Base-by-base conservation (phyloP, 306 rosid genomes). In the Castanea sativa region DNA sequence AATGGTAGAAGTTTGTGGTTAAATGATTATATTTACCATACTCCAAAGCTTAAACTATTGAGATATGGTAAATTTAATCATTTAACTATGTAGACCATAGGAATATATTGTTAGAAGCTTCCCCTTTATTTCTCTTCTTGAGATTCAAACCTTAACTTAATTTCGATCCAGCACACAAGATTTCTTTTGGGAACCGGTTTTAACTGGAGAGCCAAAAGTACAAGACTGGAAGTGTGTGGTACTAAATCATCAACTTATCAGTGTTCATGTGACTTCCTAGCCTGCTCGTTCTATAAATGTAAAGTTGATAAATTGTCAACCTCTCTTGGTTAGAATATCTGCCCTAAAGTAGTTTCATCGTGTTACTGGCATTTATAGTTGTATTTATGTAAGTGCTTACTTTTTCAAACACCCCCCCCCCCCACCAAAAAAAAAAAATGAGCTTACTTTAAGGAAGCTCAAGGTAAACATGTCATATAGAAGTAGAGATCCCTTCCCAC, bases 401-500 rank as follows among this genome's bases (percentile, higher is more conserved):
- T 13, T 49, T 33, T 49, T 12, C 53, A 49, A 49, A 3, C 45
- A 7, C 27, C 27, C 27, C 27, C 27, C 27, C 27, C 27, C 27
- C 27, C 11, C 45, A 0, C 43, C 11, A 8, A 9, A 3, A 3
- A 49, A 12, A 13, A 49, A 49, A 2, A 19, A 3, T 1, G 25
- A 35, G 49, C 16, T 33, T 33, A 35, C 27, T 32, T 67, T 33
- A 33, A 67, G 16, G 72, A 35, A 67, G 72, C 29, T 35, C 52
- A 8, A 30, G 55, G 7, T 64, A 71, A 27, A 20, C 56, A 64
- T 70, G 8, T 27, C 23, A 82, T 53, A 43, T 38, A 43, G 13
- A 56, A 77, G 56, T 35, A 49, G 65, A 56, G 23, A 49, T 78
- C 13, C 53, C 32, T 64, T 78, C 55, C 76, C 72, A 35, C 72